These are phyloP conservation scores for Fusarium verticillioides DNA, from an alignment of 2,329 filamentous ascomycete genomes.

Conservation along the genomic window DNA sequence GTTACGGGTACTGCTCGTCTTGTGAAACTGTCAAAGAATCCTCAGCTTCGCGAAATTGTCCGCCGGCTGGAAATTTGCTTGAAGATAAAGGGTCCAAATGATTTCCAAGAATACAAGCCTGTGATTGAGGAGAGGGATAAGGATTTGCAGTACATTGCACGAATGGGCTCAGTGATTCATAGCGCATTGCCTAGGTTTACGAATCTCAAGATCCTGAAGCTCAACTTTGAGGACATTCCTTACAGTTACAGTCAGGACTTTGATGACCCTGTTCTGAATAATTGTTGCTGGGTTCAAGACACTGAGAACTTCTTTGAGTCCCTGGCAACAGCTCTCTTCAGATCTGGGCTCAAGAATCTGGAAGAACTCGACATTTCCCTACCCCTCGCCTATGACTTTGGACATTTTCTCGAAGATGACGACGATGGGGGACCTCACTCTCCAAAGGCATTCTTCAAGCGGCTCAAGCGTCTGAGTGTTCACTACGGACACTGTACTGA, in stretches of 20 bases:
- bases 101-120: neutral
- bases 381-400: neutral
- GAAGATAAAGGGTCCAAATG: neutral
- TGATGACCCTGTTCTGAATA: neutral
- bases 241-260: neutral
- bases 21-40: neutral
- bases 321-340: neutral
- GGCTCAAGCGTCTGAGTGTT: neutral
- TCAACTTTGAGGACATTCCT: neutral
- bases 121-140: neutral
- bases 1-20: neutral
- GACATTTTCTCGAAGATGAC: neutral
- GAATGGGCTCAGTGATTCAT: neutral
- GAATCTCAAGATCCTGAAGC: neutral
- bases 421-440: neutral
- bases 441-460: neutral
- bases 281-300: neutral
- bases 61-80: neutral
- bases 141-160: neutral
- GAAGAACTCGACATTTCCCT: neutral
- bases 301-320: neutral
- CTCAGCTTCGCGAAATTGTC: neutral
- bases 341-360: neutral
- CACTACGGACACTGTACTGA: neutral
- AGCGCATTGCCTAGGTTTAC: neutral